Evolutionary conservation across 2,329 filamentous ascomycete genomes (phyloP).

Genomic region (Xylaria sp.): DNA sequence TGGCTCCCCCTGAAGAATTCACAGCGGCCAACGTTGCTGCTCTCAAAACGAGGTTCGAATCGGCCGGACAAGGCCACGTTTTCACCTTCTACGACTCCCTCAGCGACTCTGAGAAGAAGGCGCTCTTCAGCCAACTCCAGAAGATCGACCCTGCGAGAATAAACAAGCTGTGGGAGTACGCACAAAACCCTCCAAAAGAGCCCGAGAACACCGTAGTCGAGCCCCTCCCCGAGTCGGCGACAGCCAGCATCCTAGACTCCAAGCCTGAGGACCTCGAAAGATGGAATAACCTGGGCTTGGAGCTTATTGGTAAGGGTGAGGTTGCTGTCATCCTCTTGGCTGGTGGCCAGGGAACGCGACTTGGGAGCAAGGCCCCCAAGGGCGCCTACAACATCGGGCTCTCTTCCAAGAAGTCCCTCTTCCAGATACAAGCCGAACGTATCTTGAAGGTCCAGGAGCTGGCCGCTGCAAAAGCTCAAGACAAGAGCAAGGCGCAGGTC

Average conservation of each 20-base stretch:
- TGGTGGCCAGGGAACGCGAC: slow-evolving; percentile 92
- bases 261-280: slow-evolving; percentile 78
- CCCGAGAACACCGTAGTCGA: slow-evolving; percentile 71
- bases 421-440: slow-evolving; percentile 96
- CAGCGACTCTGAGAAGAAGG: slow-evolving; percentile 75
- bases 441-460: slow-evolving; percentile 88
- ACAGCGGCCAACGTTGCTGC: slow-evolving; percentile 73
- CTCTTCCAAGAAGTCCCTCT: slow-evolving; percentile 91
- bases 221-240: slow-evolving; percentile 86
- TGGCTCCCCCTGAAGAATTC: slow-evolving; percentile 61
- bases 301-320: slow-evolving; percentile 80
- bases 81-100: slow-evolving; percentile 90
- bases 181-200: slow-evolving; percentile 79
- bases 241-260: slow-evolving; percentile 92
- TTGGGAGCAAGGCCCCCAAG: slow-evolving; percentile 95
- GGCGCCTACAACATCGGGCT: slow-evolving; percentile 97
- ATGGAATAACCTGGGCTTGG: slow-evolving; percentile 87
- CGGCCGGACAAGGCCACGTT: slow-evolving; percentile 82
- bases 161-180: slow-evolving; percentile 85
- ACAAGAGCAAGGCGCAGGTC: slow-evolving; percentile 70
- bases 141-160: slow-evolving; percentile 86
- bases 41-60: slow-evolving; percentile 77
- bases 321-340: slow-evolving; percentile 94
- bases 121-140: slow-evolving; percentile 83
- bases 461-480: slow-evolving; percentile 75